Conservation (phyloP, 495 filamentous ascomycete genomes). For the Aspergillus sclerotiicarbonarius region DNA sequence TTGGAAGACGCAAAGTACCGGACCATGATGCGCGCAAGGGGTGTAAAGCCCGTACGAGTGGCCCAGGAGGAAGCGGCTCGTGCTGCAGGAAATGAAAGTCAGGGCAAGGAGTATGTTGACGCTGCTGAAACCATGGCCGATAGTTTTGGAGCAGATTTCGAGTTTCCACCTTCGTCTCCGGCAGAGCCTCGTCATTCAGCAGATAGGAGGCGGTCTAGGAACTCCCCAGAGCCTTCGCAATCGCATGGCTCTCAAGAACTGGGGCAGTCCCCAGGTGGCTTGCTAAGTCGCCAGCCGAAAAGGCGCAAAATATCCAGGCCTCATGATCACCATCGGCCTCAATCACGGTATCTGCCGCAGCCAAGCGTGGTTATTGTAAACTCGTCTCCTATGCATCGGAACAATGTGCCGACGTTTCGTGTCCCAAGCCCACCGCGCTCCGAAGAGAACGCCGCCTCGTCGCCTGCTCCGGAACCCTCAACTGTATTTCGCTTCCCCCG, state of each 20-base stretch:
- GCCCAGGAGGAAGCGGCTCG: constrained; percentile 20
- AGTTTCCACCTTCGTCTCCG: constrained; percentile 22
- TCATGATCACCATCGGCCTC: constrained; percentile 11
- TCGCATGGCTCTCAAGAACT: constrained; percentile 5
- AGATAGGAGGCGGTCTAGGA: not conserved
- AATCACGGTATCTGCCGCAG: constrained; percentile 9
- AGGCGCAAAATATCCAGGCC: constrained; percentile 35
- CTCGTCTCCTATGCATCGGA: constrained; percentile 11
- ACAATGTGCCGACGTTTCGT: constrained; percentile 24
- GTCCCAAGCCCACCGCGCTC: constrained; percentile 44
- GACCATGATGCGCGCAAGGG: constrained; percentile 56
- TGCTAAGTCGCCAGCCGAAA: constrained; percentile 21
- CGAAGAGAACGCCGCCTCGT: constrained; percentile 27
- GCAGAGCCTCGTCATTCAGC: constrained; percentile 8
- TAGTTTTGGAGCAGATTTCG: constrained; percentile 25
- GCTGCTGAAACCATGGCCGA: constrained; percentile 31
- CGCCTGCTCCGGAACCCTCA: constrained; percentile 16
- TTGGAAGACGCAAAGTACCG: constrained; percentile 67
- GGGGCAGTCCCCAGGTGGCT: not conserved
- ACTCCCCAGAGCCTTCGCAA: not conserved
- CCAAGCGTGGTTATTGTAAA: constrained; percentile 32
- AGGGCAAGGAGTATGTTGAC: constrained; percentile 38
- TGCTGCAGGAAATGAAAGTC: constrained; percentile 48
- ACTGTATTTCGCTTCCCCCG: constrained; percentile 41
- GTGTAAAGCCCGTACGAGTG: constrained; percentile 61